These are phyloP conservation scores for Thamnidium elegans DNA, from an alignment of 192 early-diverging fungal species.

Conservation along the genomic window DNA sequence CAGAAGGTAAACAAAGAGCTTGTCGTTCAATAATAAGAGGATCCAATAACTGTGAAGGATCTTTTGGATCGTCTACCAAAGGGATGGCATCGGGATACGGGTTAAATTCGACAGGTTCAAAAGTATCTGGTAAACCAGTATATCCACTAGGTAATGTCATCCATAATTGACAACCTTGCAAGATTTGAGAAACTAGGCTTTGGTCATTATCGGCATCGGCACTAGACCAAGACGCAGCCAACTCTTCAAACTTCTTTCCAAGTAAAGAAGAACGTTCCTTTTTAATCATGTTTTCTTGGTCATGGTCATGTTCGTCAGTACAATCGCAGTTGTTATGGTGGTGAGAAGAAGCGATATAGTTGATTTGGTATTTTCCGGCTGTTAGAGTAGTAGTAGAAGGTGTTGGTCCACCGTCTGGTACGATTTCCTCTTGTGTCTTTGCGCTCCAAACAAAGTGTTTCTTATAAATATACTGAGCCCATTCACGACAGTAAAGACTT, in stretches of 20 bases:
- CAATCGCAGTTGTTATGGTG: too few species aligned
- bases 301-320: background rate
- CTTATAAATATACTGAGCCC: slow-evolving; percentile 76
- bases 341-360: slow-evolving; percentile 1
- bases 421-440: slow-evolving; percentile 35
- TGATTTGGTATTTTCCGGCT: slow-evolving; percentile 23
- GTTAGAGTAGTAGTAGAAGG: background rate
- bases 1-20: slow-evolving; percentile 57
- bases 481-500: slow-evolving; percentile 78
- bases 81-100: slow-evolving; percentile 38
- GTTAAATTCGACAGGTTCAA: slow-evolving; percentile 50
- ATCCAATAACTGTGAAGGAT: slow-evolving; percentile 65
- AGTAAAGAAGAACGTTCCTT: slow-evolving; percentile 26
- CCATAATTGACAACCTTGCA: slow-evolving; percentile 34
- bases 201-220: background rate
- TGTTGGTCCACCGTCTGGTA: background rate
- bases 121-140: slow-evolving; percentile 44
- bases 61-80: slow-evolving; percentile 53
- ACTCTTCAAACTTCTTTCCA: slow-evolving; percentile 24
- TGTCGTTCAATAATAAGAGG: slow-evolving; percentile 64
- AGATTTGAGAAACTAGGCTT: slow-evolving; percentile 4
- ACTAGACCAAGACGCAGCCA: background rate
- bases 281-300: background rate
- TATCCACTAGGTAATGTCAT: slow-evolving; percentile 44
- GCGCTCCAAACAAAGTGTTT: slow-evolving; percentile 49